Evolutionary conservation across 805 yeast genomes (phyloP).

Genomic region (Zygotorulaspora sp.): DNA sequence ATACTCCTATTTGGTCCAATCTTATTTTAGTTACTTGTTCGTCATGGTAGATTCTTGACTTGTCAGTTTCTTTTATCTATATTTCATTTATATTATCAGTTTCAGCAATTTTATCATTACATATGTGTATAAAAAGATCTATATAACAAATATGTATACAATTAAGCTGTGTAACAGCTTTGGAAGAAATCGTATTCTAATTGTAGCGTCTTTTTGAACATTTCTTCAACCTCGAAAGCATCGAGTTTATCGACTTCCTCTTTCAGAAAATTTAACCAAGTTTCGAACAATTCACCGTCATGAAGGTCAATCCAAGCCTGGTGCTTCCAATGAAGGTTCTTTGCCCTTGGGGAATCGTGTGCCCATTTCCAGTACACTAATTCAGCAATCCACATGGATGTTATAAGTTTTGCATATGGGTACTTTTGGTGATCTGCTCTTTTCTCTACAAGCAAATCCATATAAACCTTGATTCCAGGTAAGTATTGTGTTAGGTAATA

Average conservation of each 20-base stretch:
- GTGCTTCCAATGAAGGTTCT: slow-evolving; percentile 40
- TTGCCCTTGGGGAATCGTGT: slow-evolving; percentile 31
- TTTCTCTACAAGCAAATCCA: slow-evolving; percentile 35
- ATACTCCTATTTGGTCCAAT: no score
- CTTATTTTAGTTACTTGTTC: no score
- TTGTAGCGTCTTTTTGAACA: slow-evolving; percentile 38
- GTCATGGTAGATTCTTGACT: no score
- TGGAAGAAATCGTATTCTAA: slow-evolving; percentile 45
- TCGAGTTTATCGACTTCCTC: slow-evolving; percentile 39
- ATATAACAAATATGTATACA: no score
- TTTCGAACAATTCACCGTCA: slow-evolving; percentile 43
- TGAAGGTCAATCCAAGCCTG: slow-evolving; percentile 50
- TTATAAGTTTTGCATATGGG: slow-evolving; percentile 40
- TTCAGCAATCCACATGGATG: slow-evolving; percentile 45
- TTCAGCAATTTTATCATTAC: no score
- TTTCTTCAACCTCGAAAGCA: slow-evolving; percentile 27
- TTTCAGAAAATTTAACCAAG: slow-evolving; percentile 44
- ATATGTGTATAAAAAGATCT: no score
- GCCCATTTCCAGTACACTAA: slow-evolving; percentile 51
- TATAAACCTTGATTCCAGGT: slow-evolving; percentile 38
- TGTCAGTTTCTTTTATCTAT: no score
- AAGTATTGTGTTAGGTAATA: slow-evolving; percentile 12
- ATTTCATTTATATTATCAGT: no score
- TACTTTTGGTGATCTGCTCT: slow-evolving; percentile 27
- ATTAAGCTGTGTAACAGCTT: slow-evolving; percentile 37